Base-by-base conservation (phyloP, 139 green algal species). In the Coelastrella sp. region DNA sequence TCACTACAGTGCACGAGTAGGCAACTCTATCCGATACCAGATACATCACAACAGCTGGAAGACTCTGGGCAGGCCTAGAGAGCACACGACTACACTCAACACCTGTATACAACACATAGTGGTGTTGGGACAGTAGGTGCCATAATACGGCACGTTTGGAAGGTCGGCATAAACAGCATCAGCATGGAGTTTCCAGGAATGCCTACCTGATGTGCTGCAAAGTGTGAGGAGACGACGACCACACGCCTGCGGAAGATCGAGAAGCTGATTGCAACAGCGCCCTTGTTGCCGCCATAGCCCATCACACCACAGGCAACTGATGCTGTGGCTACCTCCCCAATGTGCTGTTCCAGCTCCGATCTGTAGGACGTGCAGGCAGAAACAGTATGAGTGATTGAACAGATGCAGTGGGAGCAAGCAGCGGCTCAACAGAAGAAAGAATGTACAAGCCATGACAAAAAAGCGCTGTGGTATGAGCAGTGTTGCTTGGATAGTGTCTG, bases 211-310 rank as follows among this genome's bases (percentile, higher is more conserved):
- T 99, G 98, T 9, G 98, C 98, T 1, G 97, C 96, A 94, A 99
- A 98, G 93, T 99, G 98, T 12, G 96, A 97, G 72, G 90, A 95
- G 22, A 99, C 84, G 57, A 96, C 93, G 10, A 96, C 94, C 3
- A 99, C 7, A 3, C 89, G 92, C 57, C 94, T 93, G 72, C 98
- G 93, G 92, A 96, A 96, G 35, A 99, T 81, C 8, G 92, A 92
- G 90, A 99, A 97, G 65, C 94, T 93, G 14, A 99, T 92, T 9
- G 95, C 98, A 24, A 98, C 96, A 1, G 93, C 98, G 24, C 98
- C 98, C 94, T 99, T 99, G 95, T 99, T 99, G 81, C 97, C 97
- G 35, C 96, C 97, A 56, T 98, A 94, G 17, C 97, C 97, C 92
- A 99, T 93, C 72, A 98, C 95, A 19, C 98, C 98, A 84, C 96